Base-by-base conservation (phyloP, 768 basidiomycete genomes). In the Pholiota conissans region DNA sequence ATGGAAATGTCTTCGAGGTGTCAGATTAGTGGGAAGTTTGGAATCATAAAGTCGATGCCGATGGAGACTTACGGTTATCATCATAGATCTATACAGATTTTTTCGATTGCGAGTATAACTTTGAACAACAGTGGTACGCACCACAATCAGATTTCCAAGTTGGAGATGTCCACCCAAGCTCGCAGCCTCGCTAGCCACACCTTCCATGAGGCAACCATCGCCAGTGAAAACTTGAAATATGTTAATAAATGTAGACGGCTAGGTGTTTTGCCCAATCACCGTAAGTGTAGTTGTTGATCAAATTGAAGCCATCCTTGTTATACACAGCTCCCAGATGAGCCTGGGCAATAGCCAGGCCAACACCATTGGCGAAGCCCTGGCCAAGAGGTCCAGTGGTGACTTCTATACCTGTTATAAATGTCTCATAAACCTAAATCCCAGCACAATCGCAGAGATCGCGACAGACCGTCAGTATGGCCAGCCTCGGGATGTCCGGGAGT, bases 191-290 rank as follows among this genome's bases (percentile, higher is more conserved):
- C 84, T 82, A n/a, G 94, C 83, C 63, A 98, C 87, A 80, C 95
- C 95, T 74, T 98, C 95, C 90, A 95, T 95, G 53, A 98, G 81
- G 76, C 95, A 98, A 46, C 95, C 95, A 74, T 98, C 95, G 66
- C 95, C 95, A 59, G 84, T 81, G 79, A 97, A 96, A 51, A 90
- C 92, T 92, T 60, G 18, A 51, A 56, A 53, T 7, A 58, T 48
- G 20, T 50, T 57, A 49, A 52, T 55, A 52, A 30, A 56, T 35
- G 53, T 45, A 56, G 42, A 49, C 9, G 28, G n/a, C 49, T 20
- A 34, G 46, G 56, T 51, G 50, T 53, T 49, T 20, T 24, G 52
- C n/a, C 40, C 29, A 39, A 72, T 52, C 63, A 91, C 93, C 89
- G 71, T 93, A 98, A 57, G 92, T 95, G 73, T 85, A 88, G 78